Evolutionary conservation across 208 protist genomes (phyloP).

Genomic region (Trypanosoma grayi): DNA sequence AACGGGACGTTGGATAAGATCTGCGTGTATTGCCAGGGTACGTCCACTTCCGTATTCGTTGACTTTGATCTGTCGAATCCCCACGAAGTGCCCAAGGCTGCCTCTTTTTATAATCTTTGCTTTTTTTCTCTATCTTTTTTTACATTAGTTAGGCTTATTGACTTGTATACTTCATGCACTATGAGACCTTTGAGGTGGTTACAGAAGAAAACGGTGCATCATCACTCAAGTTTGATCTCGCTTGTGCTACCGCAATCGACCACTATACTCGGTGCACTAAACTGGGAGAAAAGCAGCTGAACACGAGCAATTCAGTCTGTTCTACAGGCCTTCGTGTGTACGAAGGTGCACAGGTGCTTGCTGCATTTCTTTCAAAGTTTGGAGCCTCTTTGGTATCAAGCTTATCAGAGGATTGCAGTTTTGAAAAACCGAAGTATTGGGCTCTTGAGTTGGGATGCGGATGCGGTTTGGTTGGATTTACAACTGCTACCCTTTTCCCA

Average conservation of each 20-base stretch:
- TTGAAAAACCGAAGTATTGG: constrained; percentile 1
- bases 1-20: neutral
- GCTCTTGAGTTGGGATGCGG: constrained; percentile 69
- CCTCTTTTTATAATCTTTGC: too few relatives aligned
- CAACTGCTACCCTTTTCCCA: constrained; percentile 20
- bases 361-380: constrained; percentile 49
- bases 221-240: constrained; percentile 33
- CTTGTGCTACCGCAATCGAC: constrained; percentile 49
- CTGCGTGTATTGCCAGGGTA: too few relatives aligned
- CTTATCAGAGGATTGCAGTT: neutral
- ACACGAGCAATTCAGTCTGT: constrained; percentile 19
- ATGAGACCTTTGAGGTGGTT: constrained; percentile 46
- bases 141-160: too few relatives aligned
- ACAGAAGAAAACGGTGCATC: constrained; percentile 32
- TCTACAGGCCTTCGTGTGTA: constrained; percentile 72
- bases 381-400: constrained; percentile 24
- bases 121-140: too few relatives aligned
- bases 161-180: constrained; percentile 23
- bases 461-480: constrained; percentile 61
- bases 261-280: constrained; percentile 51
- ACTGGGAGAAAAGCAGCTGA: constrained; percentile 1
- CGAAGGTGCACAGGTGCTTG: constrained; percentile 59
- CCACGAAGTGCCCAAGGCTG: too few relatives aligned
- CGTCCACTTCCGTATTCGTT: too few relatives aligned
- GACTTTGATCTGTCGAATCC: too few relatives aligned